These are phyloP conservation scores for Colletotrichum sp. DNA, from an alignment of 2,329 filamentous ascomycete genomes.

Conservation along the genomic window DNA sequence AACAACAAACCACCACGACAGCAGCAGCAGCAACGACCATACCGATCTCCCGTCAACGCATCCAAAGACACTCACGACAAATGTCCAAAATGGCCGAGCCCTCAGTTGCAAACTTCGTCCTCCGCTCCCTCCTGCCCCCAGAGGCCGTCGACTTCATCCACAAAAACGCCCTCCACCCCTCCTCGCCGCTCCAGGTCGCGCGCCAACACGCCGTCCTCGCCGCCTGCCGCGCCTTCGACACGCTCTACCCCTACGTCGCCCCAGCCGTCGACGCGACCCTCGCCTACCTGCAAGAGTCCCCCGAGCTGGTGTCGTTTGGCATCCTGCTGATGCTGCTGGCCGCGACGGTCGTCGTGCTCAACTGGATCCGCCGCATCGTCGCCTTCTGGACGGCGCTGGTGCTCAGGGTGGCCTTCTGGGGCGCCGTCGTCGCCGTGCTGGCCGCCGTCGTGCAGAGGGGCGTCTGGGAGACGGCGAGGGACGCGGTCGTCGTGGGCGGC, in stretches of 20 bases:
- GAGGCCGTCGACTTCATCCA: constrained; percentile 48
- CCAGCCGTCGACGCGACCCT: constrained; percentile 47
- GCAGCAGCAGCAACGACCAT: background rate
- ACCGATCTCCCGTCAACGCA: background rate
- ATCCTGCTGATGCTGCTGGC: constrained; percentile 61
- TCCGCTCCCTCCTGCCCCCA: constrained; percentile 50
- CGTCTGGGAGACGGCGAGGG: constrained; percentile 66
- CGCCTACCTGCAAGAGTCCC: constrained; percentile 38
- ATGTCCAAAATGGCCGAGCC: constrained; percentile 33
- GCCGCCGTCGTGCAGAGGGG: constrained; percentile 70
- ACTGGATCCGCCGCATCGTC: constrained; percentile 74
- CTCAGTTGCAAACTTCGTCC: constrained; percentile 33
- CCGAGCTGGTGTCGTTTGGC: constrained; percentile 48
- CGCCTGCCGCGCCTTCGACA: constrained; percentile 30
- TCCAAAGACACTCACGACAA: background rate
- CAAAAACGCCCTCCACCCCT: constrained; percentile 52
- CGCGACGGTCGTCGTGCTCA: constrained; percentile 68
- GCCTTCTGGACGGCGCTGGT: constrained; percentile 78
- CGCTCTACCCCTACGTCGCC: constrained; percentile 45
- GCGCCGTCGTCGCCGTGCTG: constrained; percentile 56
- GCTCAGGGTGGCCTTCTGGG: constrained; percentile 69
- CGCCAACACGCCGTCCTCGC: constrained; percentile 37
- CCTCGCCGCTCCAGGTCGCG: constrained; percentile 48
- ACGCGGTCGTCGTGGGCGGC: constrained; percentile 52
- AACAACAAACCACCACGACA: background rate